Conservation (phyloP, 139 green algal genomes). For the Tetradesmus obliquus region DNA sequence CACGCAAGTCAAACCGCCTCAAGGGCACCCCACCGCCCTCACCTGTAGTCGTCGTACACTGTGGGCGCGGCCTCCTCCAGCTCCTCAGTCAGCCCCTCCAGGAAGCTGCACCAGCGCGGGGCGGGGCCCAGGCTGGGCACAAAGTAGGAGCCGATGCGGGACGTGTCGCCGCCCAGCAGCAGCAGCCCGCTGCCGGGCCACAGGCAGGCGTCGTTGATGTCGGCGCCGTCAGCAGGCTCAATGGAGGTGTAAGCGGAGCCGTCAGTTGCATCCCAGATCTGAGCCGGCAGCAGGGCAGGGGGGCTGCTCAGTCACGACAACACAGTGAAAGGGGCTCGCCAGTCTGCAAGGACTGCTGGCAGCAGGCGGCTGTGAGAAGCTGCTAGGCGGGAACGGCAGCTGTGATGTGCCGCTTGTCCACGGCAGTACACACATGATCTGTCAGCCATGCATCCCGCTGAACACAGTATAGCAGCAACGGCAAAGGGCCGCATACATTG, state of each 20-base stretch:
- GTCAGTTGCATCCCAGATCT: slow-evolving; percentile 75
- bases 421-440: no score
- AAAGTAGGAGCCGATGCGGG: slow-evolving; percentile 82
- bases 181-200: slow-evolving; percentile 77
- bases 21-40: slow-evolving; percentile 20
- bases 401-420: no score
- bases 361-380: no score
- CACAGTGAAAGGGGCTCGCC: background rate
- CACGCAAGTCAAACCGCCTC: no score
- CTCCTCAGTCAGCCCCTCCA: slow-evolving; percentile 98
- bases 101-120: slow-evolving; percentile 94
- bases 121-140: slow-evolving; percentile 93
- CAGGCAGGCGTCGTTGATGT: slow-evolving; percentile 92
- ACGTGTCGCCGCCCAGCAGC: slow-evolving; percentile 29
- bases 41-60: slow-evolving; percentile 98
- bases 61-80: slow-evolving; percentile 89
- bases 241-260: slow-evolving; percentile 83
- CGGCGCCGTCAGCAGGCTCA: slow-evolving; percentile 73
- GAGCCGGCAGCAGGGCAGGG: background rate
- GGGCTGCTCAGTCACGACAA: background rate
- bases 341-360: no score
- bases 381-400: no score
- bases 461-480: no score
- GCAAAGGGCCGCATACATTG: no score
- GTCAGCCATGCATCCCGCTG: no score